Evolutionary conservation across 441 rosid species (phyloP).

Genomic region (Corymbia citriodora): DNA sequence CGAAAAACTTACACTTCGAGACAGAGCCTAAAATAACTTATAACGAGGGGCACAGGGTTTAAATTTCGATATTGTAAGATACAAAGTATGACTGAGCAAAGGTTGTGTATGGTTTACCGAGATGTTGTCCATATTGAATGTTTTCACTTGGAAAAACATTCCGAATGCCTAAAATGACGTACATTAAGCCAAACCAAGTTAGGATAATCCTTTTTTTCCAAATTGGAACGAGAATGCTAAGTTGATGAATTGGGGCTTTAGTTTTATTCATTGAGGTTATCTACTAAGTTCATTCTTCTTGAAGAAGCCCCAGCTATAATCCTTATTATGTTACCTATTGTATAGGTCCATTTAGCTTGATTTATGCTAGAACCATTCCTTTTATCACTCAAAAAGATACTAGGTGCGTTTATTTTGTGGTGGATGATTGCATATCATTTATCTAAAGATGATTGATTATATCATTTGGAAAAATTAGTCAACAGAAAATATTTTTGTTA

Average conservation of each 20-base stretch:
- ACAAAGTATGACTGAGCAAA: not conserved
- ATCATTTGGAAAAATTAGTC: not conserved
- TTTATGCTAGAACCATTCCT: not conserved
- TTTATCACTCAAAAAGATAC: not conserved
- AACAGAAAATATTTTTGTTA: not conserved
- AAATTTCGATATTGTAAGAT: not conserved
- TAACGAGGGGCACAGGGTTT: not conserved
- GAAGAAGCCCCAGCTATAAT: not conserved
- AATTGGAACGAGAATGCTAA: not conserved
- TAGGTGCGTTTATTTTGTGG: rapidly evolving
- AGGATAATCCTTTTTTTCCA: not conserved
- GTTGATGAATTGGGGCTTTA: not conserved
- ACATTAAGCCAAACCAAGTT: not conserved
- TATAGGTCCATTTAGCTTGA: not conserved
- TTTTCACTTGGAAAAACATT: not conserved
- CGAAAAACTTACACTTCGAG: not conserved
- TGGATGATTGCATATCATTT: not conserved
- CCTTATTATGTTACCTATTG: not conserved
- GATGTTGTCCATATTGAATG: not conserved
- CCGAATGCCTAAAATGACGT: not conserved
- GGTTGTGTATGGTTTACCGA: not conserved
- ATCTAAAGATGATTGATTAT: not conserved
- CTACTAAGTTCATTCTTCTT: not conserved
- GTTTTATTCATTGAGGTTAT: not conserved
- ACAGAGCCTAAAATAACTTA: not conserved